Evolutionary conservation across 768 basidiomycete species (phyloP), one percentile per base, ranked within the genome.

Genomic region (Termitomyces sp.): DNA sequence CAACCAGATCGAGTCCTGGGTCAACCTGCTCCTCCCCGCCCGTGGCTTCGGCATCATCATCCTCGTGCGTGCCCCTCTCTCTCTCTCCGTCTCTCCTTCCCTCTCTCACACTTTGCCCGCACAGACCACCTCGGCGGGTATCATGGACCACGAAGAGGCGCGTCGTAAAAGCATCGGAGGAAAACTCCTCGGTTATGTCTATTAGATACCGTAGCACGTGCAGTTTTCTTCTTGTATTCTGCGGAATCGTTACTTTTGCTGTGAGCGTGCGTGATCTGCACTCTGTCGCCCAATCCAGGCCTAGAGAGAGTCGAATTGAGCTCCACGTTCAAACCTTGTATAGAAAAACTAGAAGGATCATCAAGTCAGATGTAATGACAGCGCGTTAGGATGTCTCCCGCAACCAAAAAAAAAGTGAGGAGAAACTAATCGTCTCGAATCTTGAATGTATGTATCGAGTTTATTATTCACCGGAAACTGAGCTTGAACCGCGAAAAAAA

Each of bases 61-160:
- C 77, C 81, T 98, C 61, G 92, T 93, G 59, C 37, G 88, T 81
- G 0, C 22, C 20, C n/a, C n/a, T n/a, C n/a, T n/a, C n/a, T n/a
- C n/a, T n/a, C n/a, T n/a, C 12, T 13, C n/a, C 37, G 5, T 41
- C 39, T 22, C 16, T 37, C 31, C 57, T 29, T 5, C 2, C 2
- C 5, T 29, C 5, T 12, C 24, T 18, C 5, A 4, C 13, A 20
- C 22, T 34, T 51, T 42, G 52, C 64, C 6, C 1, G 3, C 8
- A 0, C 28, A 94, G 92, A 99, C 96, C 64, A 98, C 96, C 51
- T 96, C 94, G 20, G 93, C 94, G 18, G 97, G 97, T 63, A 99
- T 98, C 74, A 83, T 98, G 71, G 97, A 98, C 78, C 97, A 99
- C 73, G 94, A 97, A 74, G 96, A 98, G 81, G 96, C 96, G 47